These are phyloP conservation scores for Spiraea crenata DNA, from an alignment of 331 rosid genomes.

Conservation along the genomic window DNA sequence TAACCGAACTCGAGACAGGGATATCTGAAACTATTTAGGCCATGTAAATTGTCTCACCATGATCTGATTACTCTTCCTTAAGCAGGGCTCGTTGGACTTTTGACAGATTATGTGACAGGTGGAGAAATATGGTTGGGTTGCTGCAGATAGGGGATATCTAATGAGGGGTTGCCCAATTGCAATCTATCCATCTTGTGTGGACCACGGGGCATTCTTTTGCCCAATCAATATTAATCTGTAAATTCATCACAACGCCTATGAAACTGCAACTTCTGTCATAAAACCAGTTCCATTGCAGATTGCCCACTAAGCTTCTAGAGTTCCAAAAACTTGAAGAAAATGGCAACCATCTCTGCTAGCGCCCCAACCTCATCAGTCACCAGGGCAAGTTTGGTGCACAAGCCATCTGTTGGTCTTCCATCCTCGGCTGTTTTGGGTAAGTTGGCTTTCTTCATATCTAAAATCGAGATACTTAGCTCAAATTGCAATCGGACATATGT, in stretches of 20 bases:
- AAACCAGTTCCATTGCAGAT: slow-evolving; percentile 17
- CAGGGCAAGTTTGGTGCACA: slow-evolving; percentile 52
- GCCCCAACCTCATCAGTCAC: slow-evolving; percentile 46
- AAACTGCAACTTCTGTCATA: slow-evolving; percentile 15
- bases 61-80: not conserved
- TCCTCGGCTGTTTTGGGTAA: slow-evolving; percentile 71
- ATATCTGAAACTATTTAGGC: too few relatives aligned
- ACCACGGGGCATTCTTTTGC: slow-evolving; percentile 21
- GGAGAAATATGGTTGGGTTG: slow-evolving; percentile 43
- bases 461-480: too few relatives aligned
- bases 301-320: slow-evolving; percentile 14
- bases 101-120: slow-evolving; percentile 51
- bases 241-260: slow-evolving; percentile 10
- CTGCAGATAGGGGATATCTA: slow-evolving; percentile 62
- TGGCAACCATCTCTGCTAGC: slow-evolving; percentile 80
- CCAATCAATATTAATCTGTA: slow-evolving; percentile 35
- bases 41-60: not conserved
- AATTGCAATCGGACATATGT: too few relatives aligned
- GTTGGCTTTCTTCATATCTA: not conserved
- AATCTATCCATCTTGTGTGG: slow-evolving; percentile 57
- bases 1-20: too few relatives aligned
- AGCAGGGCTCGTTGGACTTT: not conserved
- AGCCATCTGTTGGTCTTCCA: slow-evolving; percentile 43
- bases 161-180: slow-evolving; percentile 30
- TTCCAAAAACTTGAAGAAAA: slow-evolving; percentile 22